These are phyloP conservation scores for Phytophthora foliorum DNA, from an alignment of 352 stramenopile genomes.

Conservation along the genomic window DNA sequence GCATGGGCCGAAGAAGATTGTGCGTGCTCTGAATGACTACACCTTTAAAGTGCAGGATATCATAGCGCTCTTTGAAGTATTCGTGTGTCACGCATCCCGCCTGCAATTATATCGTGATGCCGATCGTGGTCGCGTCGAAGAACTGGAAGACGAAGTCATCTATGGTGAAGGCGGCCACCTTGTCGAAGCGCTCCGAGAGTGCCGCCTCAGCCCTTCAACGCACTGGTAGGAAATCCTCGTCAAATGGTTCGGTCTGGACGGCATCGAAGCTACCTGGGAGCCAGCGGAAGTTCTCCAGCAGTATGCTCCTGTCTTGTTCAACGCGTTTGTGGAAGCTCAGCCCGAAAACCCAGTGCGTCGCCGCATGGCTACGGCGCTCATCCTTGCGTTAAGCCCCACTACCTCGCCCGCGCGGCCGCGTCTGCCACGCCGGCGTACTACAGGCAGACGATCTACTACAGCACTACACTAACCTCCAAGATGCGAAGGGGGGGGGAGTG, in stretches of 20 bases:
- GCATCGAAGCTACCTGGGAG: conserved; percentile 16
- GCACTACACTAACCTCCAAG: neutral
- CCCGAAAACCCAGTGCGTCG: too few relatives aligned
- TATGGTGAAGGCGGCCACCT: conserved; percentile 13
- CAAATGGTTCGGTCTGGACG: conserved; percentile 20
- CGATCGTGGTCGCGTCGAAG: neutral
- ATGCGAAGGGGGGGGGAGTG: neutral
- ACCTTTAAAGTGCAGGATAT: conserved; percentile 40
- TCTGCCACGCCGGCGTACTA: neutral
- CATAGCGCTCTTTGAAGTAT: conserved; percentile 3
- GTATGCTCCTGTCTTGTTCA: conserved; percentile 22
- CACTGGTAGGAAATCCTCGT: conserved; percentile 12
- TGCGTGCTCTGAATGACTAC: conserved; percentile 13
- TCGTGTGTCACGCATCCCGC: conserved; percentile 6
- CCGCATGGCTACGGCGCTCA: conserved; percentile 2
- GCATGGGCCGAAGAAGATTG: conserved; percentile 11
- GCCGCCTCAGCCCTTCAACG: neutral
- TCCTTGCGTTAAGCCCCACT: neutral
- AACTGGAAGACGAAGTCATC: conserved; percentile 15
- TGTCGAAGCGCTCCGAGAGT: neutral
- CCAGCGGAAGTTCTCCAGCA: conserved; percentile 4
- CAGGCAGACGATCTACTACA: neutral
- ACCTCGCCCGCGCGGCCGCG: neutral
- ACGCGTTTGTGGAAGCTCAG: conserved; percentile 18
- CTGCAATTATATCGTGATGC: conserved; percentile 27